Base-by-base conservation (phyloP, 306 rosid species). In the Lathyrus aphaca region DNA sequence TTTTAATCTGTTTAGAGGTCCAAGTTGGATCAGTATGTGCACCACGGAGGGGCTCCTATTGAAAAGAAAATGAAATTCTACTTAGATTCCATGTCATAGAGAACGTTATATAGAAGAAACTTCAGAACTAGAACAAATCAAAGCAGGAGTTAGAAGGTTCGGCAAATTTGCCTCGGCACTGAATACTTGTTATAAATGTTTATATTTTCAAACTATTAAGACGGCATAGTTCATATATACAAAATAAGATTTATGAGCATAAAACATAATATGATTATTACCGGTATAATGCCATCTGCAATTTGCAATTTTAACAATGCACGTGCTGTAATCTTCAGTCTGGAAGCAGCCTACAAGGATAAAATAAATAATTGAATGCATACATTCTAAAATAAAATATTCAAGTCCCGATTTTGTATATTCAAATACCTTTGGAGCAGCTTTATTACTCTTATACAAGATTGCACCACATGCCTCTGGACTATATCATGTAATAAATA, bases 391-490 rank as follows among this genome's bases (percentile, higher is more conserved):
- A 54, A 21, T 46, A 66, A 51, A 39, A 43, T 7, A 42, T 61
- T 61, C 60, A 46, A 50, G 62, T 10, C 61, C 48, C 40, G 25
- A 68, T 61, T 12, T 57, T 5, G 23, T 55, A 66, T 32, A 53
- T 76, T 25, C 29, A 54, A 74, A 88, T 74, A 91, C 99, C 99
- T 82, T 68, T 38, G 99, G 97, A 76, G 99, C 62, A 64, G 92
- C 97, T 87, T 88, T 94, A 35, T 97, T 70, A 77, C 12, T 84
- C 89, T 91, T 94, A 92, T 92, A 94, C 86, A 94, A 85, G 89
- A 94, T 94, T 45, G 97, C 98, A 45, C 97, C 98, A 79, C 97
- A 87, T 57, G 97, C 98, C 79, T 94, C 99, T 5, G 99, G 99
- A 79, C 99, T 94, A 63, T 39, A 85, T 70, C 77, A 66, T 21